Evolutionary conservation across 1,139 yeast species (phyloP).

Genomic region (Groenewaldozyma sp.): DNA sequence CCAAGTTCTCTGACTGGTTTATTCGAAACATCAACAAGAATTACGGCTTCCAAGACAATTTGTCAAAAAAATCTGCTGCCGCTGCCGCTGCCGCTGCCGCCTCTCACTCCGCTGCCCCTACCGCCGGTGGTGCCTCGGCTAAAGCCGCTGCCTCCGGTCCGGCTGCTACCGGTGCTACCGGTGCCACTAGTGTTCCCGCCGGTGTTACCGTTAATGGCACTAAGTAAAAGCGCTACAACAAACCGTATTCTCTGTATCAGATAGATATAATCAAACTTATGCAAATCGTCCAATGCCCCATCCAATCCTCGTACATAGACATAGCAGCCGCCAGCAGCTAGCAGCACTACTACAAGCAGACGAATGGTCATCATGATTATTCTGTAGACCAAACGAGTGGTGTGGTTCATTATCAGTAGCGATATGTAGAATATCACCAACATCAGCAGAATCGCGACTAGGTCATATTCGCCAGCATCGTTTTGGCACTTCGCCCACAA

Average conservation of each 20-base stretch:
- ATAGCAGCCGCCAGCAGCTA: conserved; percentile 18
- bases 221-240: neutral
- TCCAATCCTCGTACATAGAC: conserved; percentile 19
- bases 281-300: conserved; percentile 4
- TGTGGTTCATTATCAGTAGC: conserved; percentile 21
- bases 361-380: conserved; percentile 20
- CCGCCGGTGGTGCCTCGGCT: too few relatives aligned
- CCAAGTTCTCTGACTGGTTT: conserved; percentile 43
- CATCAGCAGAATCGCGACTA: conserved; percentile 19
- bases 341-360: conserved; percentile 9
- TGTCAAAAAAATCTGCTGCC: conserved; percentile 12
- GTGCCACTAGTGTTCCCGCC: too few relatives aligned
- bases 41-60: conserved; percentile 35
- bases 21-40: conserved; percentile 39
- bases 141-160: too few relatives aligned
- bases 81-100: too few relatives aligned
- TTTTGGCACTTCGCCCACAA: neutral
- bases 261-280: neutral
- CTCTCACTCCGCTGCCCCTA: too few relatives aligned
- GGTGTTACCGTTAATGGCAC: too few relatives aligned
- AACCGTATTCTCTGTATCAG: neutral
- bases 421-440: conserved; percentile 24
- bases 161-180: too few relatives aligned
- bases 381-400: conserved; percentile 24
- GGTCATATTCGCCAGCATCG: conserved; percentile 18